Conservation (phyloP, 2,329 filamentous ascomycete species). For the Xylaria sp. region DNA sequence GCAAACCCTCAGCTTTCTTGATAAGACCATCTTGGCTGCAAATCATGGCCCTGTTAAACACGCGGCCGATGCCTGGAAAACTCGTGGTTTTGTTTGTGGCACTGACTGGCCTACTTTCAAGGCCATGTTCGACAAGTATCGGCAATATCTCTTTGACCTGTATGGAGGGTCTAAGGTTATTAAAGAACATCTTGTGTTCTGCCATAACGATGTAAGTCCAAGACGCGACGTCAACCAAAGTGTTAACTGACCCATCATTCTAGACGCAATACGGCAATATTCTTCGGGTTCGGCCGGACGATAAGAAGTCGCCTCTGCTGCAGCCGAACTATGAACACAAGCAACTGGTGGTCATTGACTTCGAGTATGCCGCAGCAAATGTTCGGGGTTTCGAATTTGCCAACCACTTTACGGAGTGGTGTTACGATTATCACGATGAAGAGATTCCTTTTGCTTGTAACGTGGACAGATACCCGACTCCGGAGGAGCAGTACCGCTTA, state of each 20-base stretch:
- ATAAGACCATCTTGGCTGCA: constrained; percentile 50
- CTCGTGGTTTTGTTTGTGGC: constrained; percentile 72
- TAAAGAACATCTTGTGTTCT: constrained; percentile 76
- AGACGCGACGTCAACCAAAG: not conserved
- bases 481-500: constrained; percentile 78
- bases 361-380: constrained; percentile 93
- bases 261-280: constrained; percentile 99
- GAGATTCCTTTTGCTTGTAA: constrained; percentile 62
- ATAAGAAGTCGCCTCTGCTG: constrained; percentile 77
- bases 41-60: constrained; percentile 27
- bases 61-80: constrained; percentile 54
- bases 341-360: constrained; percentile 94
- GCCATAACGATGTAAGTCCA: constrained; percentile 84
- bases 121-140: constrained; percentile 69
- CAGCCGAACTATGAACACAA: constrained; percentile 91
- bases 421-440: constrained; percentile 89
- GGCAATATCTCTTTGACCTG: constrained; percentile 63
- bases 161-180: constrained; percentile 65
- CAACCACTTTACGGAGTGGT: constrained; percentile 98
- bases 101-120: constrained; percentile 77
- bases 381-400: constrained; percentile 83
- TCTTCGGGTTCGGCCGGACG: constrained; percentile 62
- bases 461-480: constrained; percentile 64
- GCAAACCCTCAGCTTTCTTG: constrained; percentile 52
- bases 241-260: constrained; percentile 13